These are phyloP conservation scores for Colletotrichum nymphaeae DNA, from an alignment of 2,329 filamentous ascomycete species.

Conservation along the genomic window DNA sequence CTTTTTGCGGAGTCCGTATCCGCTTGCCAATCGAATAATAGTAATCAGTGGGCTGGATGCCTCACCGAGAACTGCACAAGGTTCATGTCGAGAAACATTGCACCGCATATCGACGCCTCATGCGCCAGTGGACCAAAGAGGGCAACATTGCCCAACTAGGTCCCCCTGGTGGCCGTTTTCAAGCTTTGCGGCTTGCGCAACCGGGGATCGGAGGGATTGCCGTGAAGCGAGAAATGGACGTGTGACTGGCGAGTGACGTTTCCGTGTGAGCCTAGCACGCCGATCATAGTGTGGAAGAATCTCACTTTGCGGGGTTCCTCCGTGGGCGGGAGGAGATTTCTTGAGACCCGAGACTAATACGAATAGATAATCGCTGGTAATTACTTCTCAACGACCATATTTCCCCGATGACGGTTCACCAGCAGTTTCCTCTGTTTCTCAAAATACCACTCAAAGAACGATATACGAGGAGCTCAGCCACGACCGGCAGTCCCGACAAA, in stretches of 20 bases:
- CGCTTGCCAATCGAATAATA: neutral
- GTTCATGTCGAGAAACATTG: neutral
- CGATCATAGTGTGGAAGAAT: neutral
- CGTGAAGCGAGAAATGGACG: neutral
- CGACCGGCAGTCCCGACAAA: neutral
- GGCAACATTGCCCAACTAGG: neutral
- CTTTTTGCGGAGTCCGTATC: neutral
- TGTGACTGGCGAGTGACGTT: constrained; percentile 11
- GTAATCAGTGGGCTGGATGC: neutral
- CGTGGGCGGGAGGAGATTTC: neutral
- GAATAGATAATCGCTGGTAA: neutral
- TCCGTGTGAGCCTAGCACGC: constrained; percentile 7
- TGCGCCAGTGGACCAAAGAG: neutral
- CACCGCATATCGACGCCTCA: neutral
- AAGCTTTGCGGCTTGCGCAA: constrained; percentile 10
- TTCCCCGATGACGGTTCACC: neutral
- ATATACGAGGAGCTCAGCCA: neutral
- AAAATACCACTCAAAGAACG: neutral
- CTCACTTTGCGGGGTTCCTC: neutral
- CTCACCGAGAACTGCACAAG: neutral
- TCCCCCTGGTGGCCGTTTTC: neutral
- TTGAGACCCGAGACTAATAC: neutral
- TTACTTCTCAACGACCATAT: neutral
- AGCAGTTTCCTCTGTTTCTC: neutral
- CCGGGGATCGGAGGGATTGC: neutral